Base-by-base conservation (phyloP, 2,329 filamentous ascomycete genomes). In the Lachnellula occidentalis region DNA sequence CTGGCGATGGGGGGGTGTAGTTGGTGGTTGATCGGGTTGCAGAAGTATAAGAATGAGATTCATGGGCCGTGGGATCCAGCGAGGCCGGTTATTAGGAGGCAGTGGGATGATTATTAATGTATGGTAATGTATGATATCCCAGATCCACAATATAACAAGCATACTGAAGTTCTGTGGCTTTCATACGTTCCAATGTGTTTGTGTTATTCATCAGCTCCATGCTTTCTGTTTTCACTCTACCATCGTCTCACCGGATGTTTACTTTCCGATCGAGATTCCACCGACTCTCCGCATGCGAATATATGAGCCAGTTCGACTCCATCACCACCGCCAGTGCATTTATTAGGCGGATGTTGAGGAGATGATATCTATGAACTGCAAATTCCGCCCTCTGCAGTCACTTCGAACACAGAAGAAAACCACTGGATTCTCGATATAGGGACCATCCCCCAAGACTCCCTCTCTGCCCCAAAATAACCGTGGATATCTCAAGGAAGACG, bases 41-140 rank as follows among this genome's bases (percentile, higher is more conserved):
- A 99, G 73, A 92, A 95, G 74, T 99, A 97, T 73, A 99, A 99
- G 77, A 97, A 97, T 70, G 94, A 97, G 73, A 96, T 99, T 62
- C 90, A 92, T 67, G 94, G 94, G 43, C 94, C 94, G 1, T 99
- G 94, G 94, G 94, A 99, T 74, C 92, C 92, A 19, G 94, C 94
- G 6, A 80, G 92, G 68, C 94, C 94, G 9, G 82, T 94, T 53
- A 92, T 94, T 59, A 83, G 90, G 67, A 85, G 86, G 56, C 58
- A 63, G 27, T 68, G 65, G 63, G 63, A 66, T 55, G 61, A 66
- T 58, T 64, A 66, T 51, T 68, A 60, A 43, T 34, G 11, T 43
- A 42, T 22, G 19, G 7, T 34, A 43, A 50, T 50, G 21, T 50
- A 50, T 27, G 22, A 43, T 27, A n/a, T 31, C 36, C 27, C 24